Percentiles rank a stretch among this genome's conserved stretches.
Conservation (phyloP, 345 rosid species). For the Populus euphratica region DNA sequence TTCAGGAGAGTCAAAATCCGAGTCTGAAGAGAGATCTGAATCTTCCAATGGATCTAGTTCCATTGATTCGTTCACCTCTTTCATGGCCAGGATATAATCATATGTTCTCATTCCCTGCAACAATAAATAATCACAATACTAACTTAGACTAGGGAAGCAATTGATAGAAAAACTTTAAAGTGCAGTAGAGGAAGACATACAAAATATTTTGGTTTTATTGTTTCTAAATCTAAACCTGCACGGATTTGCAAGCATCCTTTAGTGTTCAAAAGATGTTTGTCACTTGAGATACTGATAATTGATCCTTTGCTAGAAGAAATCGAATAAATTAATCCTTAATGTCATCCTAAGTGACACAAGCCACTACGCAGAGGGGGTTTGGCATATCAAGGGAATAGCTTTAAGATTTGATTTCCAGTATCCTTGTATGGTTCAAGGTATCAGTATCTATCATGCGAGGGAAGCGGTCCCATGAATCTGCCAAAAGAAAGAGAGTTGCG, state of each 20-base stretch:
- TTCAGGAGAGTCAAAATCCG: constrained; percentile 78
- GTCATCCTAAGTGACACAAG: background rate
- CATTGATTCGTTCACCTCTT: constrained; percentile 66
- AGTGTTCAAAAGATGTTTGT: background rate
- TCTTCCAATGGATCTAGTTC: constrained; percentile 70
- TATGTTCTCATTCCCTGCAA: constrained; percentile 93
- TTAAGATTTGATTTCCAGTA: background rate
- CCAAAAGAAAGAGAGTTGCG: background rate
- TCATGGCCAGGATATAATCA: constrained; percentile 92
- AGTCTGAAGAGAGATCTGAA: constrained; percentile 72
- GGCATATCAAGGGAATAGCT: background rate
- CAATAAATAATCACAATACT: constrained; percentile 2
- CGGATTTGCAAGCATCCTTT: background rate
- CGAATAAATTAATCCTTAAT: background rate
- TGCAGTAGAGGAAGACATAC: background rate
- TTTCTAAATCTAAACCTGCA: background rate
- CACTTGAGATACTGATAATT: background rate
- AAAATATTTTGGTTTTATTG: background rate
- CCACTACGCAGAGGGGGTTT: background rate
- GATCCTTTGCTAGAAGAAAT: background rate
- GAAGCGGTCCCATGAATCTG: background rate
- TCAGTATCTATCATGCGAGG: background rate
- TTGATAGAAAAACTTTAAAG: background rate
- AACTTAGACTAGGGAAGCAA: background rate
- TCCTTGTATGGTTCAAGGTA: background rate